phyloP scores from a whole-genome alignment of 768 basidiomycete species.

The Suillus occidentalis region DNA sequence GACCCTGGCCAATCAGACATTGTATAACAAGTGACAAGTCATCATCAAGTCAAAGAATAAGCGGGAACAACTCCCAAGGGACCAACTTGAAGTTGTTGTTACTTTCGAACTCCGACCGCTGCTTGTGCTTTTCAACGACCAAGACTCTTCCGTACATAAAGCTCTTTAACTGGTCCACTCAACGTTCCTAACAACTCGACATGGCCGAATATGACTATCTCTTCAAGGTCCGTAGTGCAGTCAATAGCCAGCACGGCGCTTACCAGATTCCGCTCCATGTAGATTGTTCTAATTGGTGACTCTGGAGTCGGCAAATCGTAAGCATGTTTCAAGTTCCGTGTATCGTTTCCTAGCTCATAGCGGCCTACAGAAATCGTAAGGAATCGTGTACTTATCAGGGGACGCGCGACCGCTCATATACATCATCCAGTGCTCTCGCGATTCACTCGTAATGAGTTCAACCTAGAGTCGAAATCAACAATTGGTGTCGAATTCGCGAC shows the following conservation, averaged over 20 bases:
- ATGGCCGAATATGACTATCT: constrained; percentile 99
- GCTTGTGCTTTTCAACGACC: constrained; percentile 10
- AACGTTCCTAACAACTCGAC: constrained; percentile 13
- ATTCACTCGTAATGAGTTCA: constrained; percentile 99
- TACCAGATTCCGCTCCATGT: constrained; percentile 31
- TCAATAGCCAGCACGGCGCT: not conserved
- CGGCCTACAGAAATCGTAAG: constrained; percentile 35
- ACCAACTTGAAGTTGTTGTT: not conserved
- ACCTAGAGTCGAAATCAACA: constrained; percentile 97
- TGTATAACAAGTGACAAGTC: not conserved
- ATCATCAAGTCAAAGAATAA: not conserved
- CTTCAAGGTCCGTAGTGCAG: constrained; percentile 77
- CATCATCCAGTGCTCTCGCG: constrained; percentile 85
- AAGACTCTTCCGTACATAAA: constrained; percentile 8
- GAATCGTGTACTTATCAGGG: not conserved
- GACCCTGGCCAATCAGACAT: not conserved
- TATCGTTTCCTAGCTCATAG: constrained; percentile 7
- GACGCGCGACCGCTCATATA: constrained; percentile 10
- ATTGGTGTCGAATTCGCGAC: constrained; percentile 99
- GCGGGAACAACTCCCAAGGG: not conserved
- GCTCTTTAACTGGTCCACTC: constrained; percentile 9
- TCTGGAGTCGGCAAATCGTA: constrained; percentile 99
- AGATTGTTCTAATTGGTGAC: constrained; percentile 99
- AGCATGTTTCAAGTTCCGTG: constrained; percentile 38
- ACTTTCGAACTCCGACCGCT: constrained; percentile 32